phyloP scores from a whole-genome alignment of 2,329 filamentous ascomycete species.

The Aspergillus glaucus region DNA sequence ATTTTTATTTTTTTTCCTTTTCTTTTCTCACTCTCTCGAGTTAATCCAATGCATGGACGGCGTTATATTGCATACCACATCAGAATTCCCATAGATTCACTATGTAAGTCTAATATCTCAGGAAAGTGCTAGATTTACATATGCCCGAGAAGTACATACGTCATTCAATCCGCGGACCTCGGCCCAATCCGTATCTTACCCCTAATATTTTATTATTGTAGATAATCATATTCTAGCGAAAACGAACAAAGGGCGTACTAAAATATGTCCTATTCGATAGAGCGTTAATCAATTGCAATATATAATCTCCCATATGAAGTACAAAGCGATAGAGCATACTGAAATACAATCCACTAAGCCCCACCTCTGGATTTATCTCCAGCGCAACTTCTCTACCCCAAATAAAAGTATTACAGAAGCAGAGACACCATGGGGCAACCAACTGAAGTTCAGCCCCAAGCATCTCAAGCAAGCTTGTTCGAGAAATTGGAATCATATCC shows the following conservation, averaged over 20 bases:
- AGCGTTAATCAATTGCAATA: too few relatives aligned
- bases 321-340: too few relatives aligned
- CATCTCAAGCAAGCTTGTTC: constrained; percentile 14
- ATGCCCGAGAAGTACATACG: background rate
- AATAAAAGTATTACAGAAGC: background rate
- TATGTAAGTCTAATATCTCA: background rate
- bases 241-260: too few relatives aligned
- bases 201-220: too few relatives aligned
- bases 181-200: background rate
- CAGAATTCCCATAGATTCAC: too few relatives aligned
- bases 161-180: background rate
- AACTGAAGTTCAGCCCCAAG: constrained; percentile 8
- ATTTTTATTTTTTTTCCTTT: too few relatives aligned
- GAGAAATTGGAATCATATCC: constrained; percentile 32
- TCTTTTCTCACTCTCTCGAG: too few relatives aligned
- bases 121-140: background rate
- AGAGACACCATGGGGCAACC: background rate
- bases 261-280: too few relatives aligned
- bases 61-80: constrained; percentile 3
- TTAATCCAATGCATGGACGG: constrained; percentile 1
- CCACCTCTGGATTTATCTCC: too few relatives aligned
- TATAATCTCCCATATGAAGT: too few relatives aligned
- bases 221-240: too few relatives aligned
- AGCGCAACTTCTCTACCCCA: background rate
- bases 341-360: too few relatives aligned